Percentiles rank a stretch among this genome's conserved stretches.
Conservation (phyloP, 495 filamentous ascomycete species). For the Tuber indicum region DNA sequence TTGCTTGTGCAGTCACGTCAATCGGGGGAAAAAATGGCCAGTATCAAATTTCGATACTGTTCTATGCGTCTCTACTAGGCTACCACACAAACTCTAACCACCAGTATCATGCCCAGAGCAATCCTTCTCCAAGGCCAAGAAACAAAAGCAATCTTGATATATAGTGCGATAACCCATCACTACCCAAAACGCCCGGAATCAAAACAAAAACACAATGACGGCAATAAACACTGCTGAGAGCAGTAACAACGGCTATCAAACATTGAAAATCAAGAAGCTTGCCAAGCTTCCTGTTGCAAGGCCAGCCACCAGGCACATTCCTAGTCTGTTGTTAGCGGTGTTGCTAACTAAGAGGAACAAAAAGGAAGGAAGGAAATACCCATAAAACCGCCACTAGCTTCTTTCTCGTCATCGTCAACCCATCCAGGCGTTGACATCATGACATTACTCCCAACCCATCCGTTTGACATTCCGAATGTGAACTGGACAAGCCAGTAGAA, state of each 20-base stretch:
- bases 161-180: background rate
- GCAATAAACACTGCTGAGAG: background rate
- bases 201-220: background rate
- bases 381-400: constrained; percentile 93
- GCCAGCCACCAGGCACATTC: constrained; percentile 70
- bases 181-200: background rate
- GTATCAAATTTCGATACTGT: background rate
- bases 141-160: background rate
- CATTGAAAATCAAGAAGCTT: constrained; percentile 56
- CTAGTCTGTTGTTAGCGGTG: background rate
- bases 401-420: constrained; percentile 71
- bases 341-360: background rate
- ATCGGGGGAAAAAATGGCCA: background rate
- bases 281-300: constrained; percentile 77
- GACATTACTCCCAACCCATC: constrained; percentile 70
- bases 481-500: constrained; percentile 85
- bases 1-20: background rate
- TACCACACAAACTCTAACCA: background rate
- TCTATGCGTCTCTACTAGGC: background rate
- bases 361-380: constrained; percentile 43
- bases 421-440: constrained; percentile 85
- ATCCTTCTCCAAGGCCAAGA: background rate
- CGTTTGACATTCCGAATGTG: constrained; percentile 76
- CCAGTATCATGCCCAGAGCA: background rate
- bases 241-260: background rate